Evolutionary conservation across 768 basidiomycete species (phyloP).

Genomic region (Polyporus arcularius): DNA sequence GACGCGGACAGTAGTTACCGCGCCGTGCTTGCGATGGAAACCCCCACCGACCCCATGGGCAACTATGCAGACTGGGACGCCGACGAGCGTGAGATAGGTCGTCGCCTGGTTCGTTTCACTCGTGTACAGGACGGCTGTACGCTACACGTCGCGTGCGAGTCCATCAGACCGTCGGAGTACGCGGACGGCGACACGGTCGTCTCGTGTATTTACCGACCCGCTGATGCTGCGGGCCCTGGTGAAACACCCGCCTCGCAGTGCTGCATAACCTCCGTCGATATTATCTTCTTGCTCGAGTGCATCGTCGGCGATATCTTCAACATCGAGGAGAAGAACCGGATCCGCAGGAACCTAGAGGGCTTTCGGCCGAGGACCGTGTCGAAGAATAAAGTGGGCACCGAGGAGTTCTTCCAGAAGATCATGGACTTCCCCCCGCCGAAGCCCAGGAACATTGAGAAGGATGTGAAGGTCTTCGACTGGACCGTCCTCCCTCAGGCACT

Average conservation of each 20-base stretch:
- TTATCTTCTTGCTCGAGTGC: slow-evolving; percentile 90
- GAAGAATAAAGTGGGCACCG: slow-evolving; percentile 78
- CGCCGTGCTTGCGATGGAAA: slow-evolving; percentile 56
- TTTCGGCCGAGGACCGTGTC: slow-evolving; percentile 89
- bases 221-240: slow-evolving; percentile 47
- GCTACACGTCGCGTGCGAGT: slow-evolving; percentile 78
- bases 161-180: slow-evolving; percentile 75
- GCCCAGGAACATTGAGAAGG: slow-evolving; percentile 96
- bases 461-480: slow-evolving; percentile 89
- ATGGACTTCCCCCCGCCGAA: slow-evolving; percentile 96
- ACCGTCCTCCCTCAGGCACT: slow-evolving; percentile 66
- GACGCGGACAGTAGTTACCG: slow-evolving; percentile 43
- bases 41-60: slow-evolving; percentile 57
- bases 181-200: slow-evolving; percentile 77
- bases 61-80: slow-evolving; percentile 49
- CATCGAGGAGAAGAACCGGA: slow-evolving; percentile 96
- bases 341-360: slow-evolving; percentile 91
- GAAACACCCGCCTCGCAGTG: slow-evolving; percentile 36
- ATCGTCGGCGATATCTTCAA: slow-evolving; percentile 74
- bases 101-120: slow-evolving; percentile 86
- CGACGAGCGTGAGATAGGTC: slow-evolving; percentile 65
- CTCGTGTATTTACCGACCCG: slow-evolving; percentile 91
- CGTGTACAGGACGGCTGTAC: slow-evolving; percentile 75
- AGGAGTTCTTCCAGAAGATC: slow-evolving; percentile 91
- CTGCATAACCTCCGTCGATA: slow-evolving; percentile 94